phyloP scores from a whole-genome alignment of 192 early-diverging fungal genomes.

The Kickxella alabastrina region DNA sequence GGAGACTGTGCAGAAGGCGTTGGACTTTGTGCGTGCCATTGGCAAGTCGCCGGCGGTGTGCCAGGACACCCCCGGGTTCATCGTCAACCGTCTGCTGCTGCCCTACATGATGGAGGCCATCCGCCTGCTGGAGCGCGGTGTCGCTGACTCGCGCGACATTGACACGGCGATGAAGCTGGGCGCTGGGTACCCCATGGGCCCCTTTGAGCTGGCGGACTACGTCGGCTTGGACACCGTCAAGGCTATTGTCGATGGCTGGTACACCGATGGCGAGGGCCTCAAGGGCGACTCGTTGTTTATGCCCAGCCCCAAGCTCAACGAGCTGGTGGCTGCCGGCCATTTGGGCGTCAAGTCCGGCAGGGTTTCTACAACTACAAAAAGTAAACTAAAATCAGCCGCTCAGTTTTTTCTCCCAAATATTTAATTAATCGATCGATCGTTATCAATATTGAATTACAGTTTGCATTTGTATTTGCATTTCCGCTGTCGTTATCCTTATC shows the following conservation, averaged over 20 bases:
- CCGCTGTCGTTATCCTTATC: constrained; percentile 7
- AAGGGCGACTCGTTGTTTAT: constrained; percentile 66
- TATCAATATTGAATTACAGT: neutral
- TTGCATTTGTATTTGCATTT: too few relatives aligned
- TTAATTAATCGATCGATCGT: too few relatives aligned
- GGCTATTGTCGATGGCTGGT: constrained; percentile 95
- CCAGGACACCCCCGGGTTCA: constrained; percentile 97
- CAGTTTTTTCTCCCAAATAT: too few relatives aligned
- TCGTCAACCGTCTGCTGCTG: constrained; percentile 93
- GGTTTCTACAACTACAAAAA: constrained; percentile 80
- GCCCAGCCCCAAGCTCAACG: constrained; percentile 66
- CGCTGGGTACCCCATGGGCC: constrained; percentile 8
- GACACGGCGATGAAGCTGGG: constrained; percentile 63
- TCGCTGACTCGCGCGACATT: constrained; percentile 78
- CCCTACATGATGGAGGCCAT: constrained; percentile 97
- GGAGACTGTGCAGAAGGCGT: constrained; percentile 60
- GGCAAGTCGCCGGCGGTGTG: constrained; percentile 88
- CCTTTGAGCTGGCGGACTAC: constrained; percentile 49
- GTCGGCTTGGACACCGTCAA: constrained; percentile 95
- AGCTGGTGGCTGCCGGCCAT: constrained; percentile 66
- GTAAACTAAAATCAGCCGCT: too few relatives aligned
- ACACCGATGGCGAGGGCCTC: constrained; percentile 75
- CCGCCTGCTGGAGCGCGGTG: constrained; percentile 85
- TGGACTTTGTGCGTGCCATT: constrained; percentile 67
- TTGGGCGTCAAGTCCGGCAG: constrained; percentile 83